Conservation (phyloP, 257 asterid species). For the Knoxia roxburghii region DNA sequence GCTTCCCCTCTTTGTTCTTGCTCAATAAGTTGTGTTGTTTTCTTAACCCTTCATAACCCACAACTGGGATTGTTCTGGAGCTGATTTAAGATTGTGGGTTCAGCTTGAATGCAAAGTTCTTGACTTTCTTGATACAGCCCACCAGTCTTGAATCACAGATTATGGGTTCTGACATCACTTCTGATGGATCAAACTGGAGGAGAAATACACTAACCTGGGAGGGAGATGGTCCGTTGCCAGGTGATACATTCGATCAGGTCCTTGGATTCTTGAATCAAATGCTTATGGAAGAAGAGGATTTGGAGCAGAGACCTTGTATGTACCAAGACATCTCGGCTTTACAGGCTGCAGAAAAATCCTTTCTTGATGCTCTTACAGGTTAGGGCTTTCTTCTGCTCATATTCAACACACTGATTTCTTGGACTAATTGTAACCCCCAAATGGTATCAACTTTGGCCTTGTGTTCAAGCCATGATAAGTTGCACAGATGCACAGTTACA, state of each 20-base stretch:
- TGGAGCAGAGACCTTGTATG: conserved; percentile 62
- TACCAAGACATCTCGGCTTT: conserved; percentile 61
- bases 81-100: no score
- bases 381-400: background rate
- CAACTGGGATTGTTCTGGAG: no score
- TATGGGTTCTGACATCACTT: background rate
- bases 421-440: no score
- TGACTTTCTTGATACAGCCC: background rate
- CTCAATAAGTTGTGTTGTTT: no score
- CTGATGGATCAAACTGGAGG: background rate
- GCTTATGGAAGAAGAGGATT: conserved; percentile 65
- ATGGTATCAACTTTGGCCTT: no score
- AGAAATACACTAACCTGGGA: background rate
- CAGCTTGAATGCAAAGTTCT: background rate
- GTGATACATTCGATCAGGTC: conserved; percentile 44
- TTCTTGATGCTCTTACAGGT: conserved; percentile 49
- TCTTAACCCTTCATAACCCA: no score
- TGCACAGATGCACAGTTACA: no score
- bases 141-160: background rate
- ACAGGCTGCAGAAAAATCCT: conserved; percentile 68
- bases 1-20: background rate
- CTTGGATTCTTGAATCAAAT: conserved; percentile 52
- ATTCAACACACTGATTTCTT: no score
- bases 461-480: no score
- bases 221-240: conserved; percentile 20